Percentiles rank a stretch among this genome's conserved stretches.
Evolutionary conservation across 2,329 filamentous ascomycete genomes (phyloP).

Genomic region (Pseudogymnoascus sp.): DNA sequence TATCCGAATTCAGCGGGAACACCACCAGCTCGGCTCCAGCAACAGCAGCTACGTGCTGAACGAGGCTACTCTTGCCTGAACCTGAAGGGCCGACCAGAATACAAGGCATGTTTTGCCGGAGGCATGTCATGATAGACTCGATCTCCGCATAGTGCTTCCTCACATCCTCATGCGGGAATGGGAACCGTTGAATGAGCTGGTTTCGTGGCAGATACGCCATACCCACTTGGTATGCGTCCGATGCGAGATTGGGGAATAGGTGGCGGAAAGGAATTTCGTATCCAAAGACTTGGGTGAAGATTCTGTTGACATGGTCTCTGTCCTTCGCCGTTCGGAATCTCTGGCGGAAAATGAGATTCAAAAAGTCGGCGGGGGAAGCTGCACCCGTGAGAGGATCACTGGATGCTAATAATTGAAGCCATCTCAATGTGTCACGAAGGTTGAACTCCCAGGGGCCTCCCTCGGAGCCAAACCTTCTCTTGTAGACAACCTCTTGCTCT

Average conservation of each 20-base stretch:
- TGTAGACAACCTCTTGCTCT: conserved; percentile 58
- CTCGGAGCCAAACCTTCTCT: conserved; percentile 49
- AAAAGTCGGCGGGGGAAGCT: conserved; percentile 59
- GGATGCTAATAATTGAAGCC: conserved; percentile 65
- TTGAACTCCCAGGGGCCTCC: conserved; percentile 94
- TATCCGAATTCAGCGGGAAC: conserved; percentile 86
- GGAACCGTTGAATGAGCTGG: conserved; percentile 40
- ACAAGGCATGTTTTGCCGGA: conserved; percentile 79
- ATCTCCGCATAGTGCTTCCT: conserved; percentile 58
- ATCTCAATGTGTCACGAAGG: conserved; percentile 78
- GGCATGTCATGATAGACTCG: conserved; percentile 79
- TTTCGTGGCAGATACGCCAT: conserved; percentile 62
- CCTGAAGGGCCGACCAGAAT: conserved; percentile 81
- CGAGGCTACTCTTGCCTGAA: conserved; percentile 73
- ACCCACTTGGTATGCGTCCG: conserved; percentile 66
- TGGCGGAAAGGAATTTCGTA: conserved; percentile 39
- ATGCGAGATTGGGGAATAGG: conserved; percentile 62
- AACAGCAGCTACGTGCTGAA: conserved; percentile 71
- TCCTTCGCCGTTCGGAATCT: conserved; percentile 72
- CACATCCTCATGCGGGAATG: conserved; percentile 42
- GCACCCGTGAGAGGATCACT: conserved; percentile 51
- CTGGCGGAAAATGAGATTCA: conserved; percentile 75
- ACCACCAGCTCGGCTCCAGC: conserved; percentile 69
- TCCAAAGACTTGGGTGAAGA: conserved; percentile 60
- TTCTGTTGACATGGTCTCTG: conserved; percentile 49